Percentiles rank a stretch among this genome's conserved stretches.
These are phyloP conservation scores for Phytophthora quininea DNA, from an alignment of 352 stramenopile species.

Conservation along the genomic window DNA sequence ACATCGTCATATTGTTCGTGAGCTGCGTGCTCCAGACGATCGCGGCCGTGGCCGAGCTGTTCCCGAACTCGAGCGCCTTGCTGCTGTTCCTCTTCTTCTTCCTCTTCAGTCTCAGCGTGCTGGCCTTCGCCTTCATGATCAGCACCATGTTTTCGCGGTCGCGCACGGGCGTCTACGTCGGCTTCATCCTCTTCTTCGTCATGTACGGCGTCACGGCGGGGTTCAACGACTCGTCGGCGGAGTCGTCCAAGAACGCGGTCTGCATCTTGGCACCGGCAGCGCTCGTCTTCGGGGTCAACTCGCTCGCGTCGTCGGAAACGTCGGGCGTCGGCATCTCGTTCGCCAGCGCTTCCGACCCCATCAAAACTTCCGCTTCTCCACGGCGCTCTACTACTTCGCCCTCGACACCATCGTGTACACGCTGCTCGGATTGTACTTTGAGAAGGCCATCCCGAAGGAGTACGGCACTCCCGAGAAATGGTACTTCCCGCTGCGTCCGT, in stretches of 20 bases:
- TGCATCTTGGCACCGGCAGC: constrained; percentile 54
- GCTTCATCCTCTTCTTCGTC: constrained; percentile 43
- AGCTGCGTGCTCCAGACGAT: constrained; percentile 36
- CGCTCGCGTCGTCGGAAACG: constrained; percentile 58
- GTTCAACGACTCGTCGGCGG: constrained; percentile 59
- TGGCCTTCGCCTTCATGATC: constrained; percentile 40
- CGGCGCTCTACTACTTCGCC: constrained; percentile 63
- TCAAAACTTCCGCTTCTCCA: constrained; percentile 43
- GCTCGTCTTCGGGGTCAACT: constrained; percentile 51
- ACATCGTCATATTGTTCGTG: constrained; percentile 42
- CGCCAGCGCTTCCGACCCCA: constrained; percentile 44
- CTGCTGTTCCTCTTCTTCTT: constrained; percentile 41
- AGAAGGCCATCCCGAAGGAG: constrained; percentile 83
- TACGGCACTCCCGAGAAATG: constrained; percentile 66
- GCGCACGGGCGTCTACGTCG: constrained; percentile 39
- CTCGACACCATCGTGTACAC: constrained; percentile 87
- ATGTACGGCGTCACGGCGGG: constrained; percentile 30
- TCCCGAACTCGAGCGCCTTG: constrained; percentile 32
- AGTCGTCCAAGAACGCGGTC: constrained; percentile 36
- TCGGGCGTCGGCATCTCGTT: constrained; percentile 46
- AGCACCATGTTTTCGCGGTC: constrained; percentile 45
- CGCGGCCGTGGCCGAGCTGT: constrained; percentile 29
- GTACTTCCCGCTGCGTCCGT: constrained; percentile 86
- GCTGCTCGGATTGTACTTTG: constrained; percentile 87
- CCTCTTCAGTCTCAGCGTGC: constrained; percentile 38